Conservation (phyloP, 2,329 filamentous ascomycete species). For the Paraconiothyrium brasiliense region DNA sequence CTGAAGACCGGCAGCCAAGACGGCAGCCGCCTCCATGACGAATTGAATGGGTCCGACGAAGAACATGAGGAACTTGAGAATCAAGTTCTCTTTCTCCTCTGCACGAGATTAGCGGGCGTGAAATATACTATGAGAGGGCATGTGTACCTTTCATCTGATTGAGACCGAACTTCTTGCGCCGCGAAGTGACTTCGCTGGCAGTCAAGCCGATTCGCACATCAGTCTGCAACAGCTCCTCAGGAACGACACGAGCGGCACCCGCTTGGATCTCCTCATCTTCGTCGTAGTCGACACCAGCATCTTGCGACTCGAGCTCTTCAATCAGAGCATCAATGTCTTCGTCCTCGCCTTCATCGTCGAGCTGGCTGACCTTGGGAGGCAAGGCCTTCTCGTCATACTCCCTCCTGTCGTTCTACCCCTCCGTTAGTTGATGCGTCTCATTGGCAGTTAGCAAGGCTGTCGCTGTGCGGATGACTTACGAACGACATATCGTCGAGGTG, state of each 20-base stretch:
- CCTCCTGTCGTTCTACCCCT: constrained; percentile 40
- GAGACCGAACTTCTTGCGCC: constrained; percentile 78
- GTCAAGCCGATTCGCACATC: constrained; percentile 77
- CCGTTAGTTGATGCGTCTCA: constrained; percentile 12
- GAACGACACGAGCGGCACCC: constrained; percentile 68
- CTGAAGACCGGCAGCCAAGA: constrained; percentile 82
- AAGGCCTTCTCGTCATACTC: constrained; percentile 30
- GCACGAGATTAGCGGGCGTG: constrained; percentile 23
- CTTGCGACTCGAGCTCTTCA: constrained; percentile 84
- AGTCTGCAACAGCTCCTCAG: constrained; percentile 81
- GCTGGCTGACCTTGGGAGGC: constrained; percentile 25
- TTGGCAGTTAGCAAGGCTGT: background rate
- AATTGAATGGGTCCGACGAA: constrained; percentile 92
- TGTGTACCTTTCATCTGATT: constrained; percentile 78
- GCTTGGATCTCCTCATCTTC: constrained; percentile 67
- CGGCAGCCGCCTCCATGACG: constrained; percentile 86
- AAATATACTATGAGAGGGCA: background rate
- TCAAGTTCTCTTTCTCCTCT: constrained; percentile 85
- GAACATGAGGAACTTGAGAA: constrained; percentile 83
- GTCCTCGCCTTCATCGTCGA: constrained; percentile 74
- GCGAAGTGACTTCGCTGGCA: constrained; percentile 70
- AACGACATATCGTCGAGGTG: constrained; percentile 39
- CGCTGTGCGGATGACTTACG: constrained; percentile 22
- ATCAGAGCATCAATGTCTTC: constrained; percentile 89
- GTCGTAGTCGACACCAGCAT: constrained; percentile 73